phyloP scores from a whole-genome alignment of 176 grass and related monocot genomes.

The Eragrostis nindensis region DNA sequence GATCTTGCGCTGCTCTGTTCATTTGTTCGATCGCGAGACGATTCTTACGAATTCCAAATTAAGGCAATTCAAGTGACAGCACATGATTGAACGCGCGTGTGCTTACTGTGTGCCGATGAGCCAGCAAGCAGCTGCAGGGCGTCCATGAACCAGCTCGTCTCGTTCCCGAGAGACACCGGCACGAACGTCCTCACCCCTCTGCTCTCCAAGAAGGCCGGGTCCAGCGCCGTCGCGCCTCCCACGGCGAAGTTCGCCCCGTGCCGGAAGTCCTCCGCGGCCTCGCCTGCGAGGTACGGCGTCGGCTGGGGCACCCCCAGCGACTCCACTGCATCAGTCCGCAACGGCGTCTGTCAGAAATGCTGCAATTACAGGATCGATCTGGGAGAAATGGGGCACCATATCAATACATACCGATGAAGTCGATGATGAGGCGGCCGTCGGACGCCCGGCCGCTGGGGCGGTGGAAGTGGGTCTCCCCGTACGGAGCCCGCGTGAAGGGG shows the following conservation, averaged over 20 bases:
- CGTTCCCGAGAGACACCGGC: conserved; percentile 47
- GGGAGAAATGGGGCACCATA: no score
- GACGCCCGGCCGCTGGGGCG: conserved; percentile 27
- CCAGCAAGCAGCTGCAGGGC: conserved; percentile 39
- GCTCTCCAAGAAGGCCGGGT: conserved; percentile 49
- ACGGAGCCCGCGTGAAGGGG: not conserved
- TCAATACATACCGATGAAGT: conserved; percentile 43
- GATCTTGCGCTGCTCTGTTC: not conserved
- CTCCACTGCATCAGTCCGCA: conserved; percentile 17
- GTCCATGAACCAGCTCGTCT: conserved; percentile 60
- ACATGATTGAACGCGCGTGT: no score
- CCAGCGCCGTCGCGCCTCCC: conserved; percentile 65
- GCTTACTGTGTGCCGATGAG: not conserved
- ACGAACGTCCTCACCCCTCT: conserved; percentile 48
- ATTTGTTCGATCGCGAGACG: no score
- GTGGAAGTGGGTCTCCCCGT: conserved; percentile 1
- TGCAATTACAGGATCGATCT: no score
- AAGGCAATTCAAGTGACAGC: no score
- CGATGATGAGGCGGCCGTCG: conserved; percentile 34
- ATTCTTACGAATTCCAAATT: no score
- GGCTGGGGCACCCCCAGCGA: conserved; percentile 43
- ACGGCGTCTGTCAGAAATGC: no score
- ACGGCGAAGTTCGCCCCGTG: conserved; percentile 71
- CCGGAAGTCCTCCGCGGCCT: conserved; percentile 45
- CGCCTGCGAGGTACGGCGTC: conserved; percentile 66